A percentile compares a stretch with the other conserved stretches of the same genome.
Conservation (phyloP, 169 alveolate genomes). For the Eimeria necatrix region DNA sequence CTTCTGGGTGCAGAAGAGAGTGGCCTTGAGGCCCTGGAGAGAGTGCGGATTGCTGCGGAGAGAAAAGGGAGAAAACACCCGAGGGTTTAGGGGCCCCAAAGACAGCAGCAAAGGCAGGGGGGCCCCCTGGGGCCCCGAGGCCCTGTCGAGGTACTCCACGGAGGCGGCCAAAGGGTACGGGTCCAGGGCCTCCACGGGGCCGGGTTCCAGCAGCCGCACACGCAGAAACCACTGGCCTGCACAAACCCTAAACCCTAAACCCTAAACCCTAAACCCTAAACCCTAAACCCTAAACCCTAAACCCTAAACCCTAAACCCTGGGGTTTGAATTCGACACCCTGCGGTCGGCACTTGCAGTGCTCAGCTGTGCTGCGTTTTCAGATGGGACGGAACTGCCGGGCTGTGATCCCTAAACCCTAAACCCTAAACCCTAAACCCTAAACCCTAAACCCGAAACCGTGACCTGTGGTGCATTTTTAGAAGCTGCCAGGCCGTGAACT, state of each 20-base stretch:
- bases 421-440: too few relatives aligned
- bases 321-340: too few relatives aligned
- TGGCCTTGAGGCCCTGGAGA: neutral
- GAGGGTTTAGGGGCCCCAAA: neutral
- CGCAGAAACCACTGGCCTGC: neutral
- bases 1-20: neutral
- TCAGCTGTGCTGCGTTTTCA: neutral
- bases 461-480: slow-evolving; percentile 12
- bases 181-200: neutral
- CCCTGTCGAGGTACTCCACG: neutral
- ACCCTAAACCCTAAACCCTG: too few relatives aligned
- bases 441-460: too few relatives aligned
- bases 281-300: too few relatives aligned
- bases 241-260: too few relatives aligned
- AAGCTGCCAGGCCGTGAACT: too few relatives aligned
- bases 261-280: too few relatives aligned
- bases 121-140: neutral
- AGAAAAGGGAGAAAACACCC: neutral
- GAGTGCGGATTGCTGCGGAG: neutral
- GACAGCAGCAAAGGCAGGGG: neutral
- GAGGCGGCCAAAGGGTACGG: neutral
- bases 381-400: too few relatives aligned
- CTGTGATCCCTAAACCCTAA: too few relatives aligned
- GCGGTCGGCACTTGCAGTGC: neutral
- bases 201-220: neutral